Evolutionary conservation across 2,329 filamentous ascomycete genomes (phyloP).

Genomic region (Fonsecaea erecta): DNA sequence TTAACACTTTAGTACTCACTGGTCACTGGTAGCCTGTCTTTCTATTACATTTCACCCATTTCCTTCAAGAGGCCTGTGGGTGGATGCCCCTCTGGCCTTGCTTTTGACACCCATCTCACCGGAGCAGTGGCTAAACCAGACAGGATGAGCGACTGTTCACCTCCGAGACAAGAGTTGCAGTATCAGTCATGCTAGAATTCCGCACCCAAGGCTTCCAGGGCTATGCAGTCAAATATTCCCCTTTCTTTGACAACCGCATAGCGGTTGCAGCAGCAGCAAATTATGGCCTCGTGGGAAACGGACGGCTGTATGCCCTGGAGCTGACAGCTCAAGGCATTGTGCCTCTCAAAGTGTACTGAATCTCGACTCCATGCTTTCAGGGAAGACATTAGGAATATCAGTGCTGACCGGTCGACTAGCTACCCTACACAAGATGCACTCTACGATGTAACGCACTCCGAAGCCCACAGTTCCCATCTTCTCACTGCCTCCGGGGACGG

Average conservation of each 20-base stretch:
- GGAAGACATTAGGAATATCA: background rate
- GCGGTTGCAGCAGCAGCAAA: constrained; percentile 91
- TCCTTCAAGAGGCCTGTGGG: background rate
- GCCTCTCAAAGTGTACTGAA: constrained; percentile 74
- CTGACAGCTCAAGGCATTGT: constrained; percentile 82
- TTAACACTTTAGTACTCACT: background rate
- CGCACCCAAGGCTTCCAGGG: constrained; percentile 93
- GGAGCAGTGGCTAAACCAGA: background rate
- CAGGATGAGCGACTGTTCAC: constrained; percentile 22
- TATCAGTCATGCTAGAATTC: constrained; percentile 79
- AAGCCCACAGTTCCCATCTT: constrained; percentile 94
- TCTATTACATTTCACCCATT: background rate
- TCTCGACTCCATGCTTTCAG: constrained; percentile 1
- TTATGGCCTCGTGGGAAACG: constrained; percentile 96
- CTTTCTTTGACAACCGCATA: constrained; percentile 93
- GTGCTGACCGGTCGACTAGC: constrained; percentile 50
- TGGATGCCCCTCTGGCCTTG: background rate
- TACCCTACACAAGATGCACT: constrained; percentile 98
- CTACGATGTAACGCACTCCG: constrained; percentile 94
- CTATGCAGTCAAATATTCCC: constrained; percentile 97
- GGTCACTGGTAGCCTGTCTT: background rate
- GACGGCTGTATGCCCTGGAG: constrained; percentile 80
- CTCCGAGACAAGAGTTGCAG: background rate
- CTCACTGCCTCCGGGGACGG: constrained; percentile 90
- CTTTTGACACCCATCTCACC: background rate